Evolutionary conservation across 306 rosid genomes (phyloP).

Genomic region (Fragaria vesca): DNA sequence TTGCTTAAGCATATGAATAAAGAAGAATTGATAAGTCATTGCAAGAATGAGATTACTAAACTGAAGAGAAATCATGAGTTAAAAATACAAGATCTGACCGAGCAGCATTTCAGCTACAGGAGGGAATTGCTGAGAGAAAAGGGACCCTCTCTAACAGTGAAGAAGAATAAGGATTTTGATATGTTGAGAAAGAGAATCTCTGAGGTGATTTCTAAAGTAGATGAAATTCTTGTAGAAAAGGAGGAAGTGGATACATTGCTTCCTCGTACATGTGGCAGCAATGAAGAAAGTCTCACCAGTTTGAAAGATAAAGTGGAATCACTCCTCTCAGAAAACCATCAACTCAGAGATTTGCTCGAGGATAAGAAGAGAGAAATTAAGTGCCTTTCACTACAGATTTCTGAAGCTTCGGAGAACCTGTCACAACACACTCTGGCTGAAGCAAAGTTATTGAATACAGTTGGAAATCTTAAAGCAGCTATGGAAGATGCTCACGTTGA

Average conservation of each 20-base stretch:
- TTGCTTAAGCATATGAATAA: conserved; percentile 40
- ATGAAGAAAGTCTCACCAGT: conserved; percentile 48
- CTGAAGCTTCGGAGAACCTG: conserved; percentile 46
- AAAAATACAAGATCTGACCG: conserved; percentile 60
- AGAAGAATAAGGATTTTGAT: conserved; percentile 79
- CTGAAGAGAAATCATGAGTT: conserved; percentile 85
- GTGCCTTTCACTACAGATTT: conserved; percentile 54
- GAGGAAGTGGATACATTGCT: conserved; percentile 36
- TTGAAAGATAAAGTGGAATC: conserved; percentile 61
- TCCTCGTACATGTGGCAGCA: conserved; percentile 19
- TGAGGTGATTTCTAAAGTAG: conserved; percentile 58
- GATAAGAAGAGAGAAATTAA: conserved; percentile 56
- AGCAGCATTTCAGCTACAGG: conserved; percentile 54
- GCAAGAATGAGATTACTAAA: conserved; percentile 53
- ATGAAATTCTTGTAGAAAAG: conserved; percentile 54
- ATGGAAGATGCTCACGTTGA: conserved; percentile 45
- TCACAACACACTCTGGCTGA: conserved; percentile 45
- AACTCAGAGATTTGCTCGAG: conserved; percentile 51
- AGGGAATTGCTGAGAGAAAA: conserved; percentile 51
- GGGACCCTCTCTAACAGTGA: conserved; percentile 46
- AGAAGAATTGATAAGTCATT: conserved; percentile 49
- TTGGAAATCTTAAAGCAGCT: conserved; percentile 48
- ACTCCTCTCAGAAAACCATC: conserved; percentile 53
- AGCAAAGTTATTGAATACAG: conserved; percentile 38
- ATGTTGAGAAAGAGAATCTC: conserved; percentile 63